Evolutionary conservation across 768 basidiomycete genomes (phyloP), one percentile per base, ranked within the genome.

Genomic region (Pleurotus giganteus): DNA sequence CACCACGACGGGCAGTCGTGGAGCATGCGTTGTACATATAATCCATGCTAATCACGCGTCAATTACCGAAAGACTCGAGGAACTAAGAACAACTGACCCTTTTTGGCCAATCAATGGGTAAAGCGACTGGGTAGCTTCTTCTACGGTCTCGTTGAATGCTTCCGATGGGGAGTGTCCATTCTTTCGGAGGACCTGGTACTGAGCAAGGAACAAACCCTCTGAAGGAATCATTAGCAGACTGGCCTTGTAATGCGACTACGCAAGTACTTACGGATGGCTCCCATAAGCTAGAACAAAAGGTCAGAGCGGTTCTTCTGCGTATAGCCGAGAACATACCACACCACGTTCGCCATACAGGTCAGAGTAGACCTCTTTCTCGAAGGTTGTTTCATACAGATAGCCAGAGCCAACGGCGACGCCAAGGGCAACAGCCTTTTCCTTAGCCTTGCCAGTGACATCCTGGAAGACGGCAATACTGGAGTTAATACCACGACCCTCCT

Each of bases 21-120:
- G 97, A 98, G 79, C 97, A 99, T 43, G 97, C 96, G 68, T 89
- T 89, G 84, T 88, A 98, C 95, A 98, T 98, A 84, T 97, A 96
- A 76, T 98, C 95, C 95, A 95, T 89, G 54, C 94, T 94, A 69
- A 4, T 42, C 11, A 27, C 39, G 24, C 15, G 6, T 19, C 12
- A 52, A 24, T n/a, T 17, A 37, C 17, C n/a, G 19, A 9, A 51
- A 15, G 41, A 28, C 11, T 17, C 53, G 44, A 50, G 13, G 55
- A 27, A 15, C 47, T 41, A 31, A 45, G 13, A 4, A 29, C 52
- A 5, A 67, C 85, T 53, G 70, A 91, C 88, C 94, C 94, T 70
- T 97, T 89, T 66, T 88, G 82, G 61, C 96, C 97, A 65, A 99
- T 94, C 71, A 99, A 74, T 57, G 97, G 97, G 80, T 92, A 98